Base-by-base conservation (phyloP, 2,329 filamentous ascomycete genomes). In the Emergomyces pasteurianus region DNA sequence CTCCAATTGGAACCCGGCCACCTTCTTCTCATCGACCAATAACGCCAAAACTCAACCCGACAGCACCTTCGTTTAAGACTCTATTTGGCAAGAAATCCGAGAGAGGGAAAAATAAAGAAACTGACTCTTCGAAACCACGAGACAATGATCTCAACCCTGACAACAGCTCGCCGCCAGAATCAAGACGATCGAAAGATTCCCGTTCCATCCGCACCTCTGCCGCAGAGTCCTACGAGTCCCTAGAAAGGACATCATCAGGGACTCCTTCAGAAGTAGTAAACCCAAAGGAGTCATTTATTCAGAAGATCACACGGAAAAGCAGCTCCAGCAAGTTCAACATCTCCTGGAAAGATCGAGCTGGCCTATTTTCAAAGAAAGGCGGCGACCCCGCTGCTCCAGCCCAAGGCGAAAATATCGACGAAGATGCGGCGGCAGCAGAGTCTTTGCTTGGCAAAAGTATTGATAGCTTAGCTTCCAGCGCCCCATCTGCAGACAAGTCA, bases 1-100 rank as follows among this genome's bases (percentile, higher is more conserved):
- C 82, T 3, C 83, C 84, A 0, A 96, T 97, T 65, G 92, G 92
- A 28, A 95, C 90, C 54, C 85, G 86, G 2, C 90, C 88, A 72
- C 72, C 81, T 68, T 78, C 79, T 54, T 78, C 79, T 68, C 77
- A 86, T 70, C 73, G 85, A 72, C 76, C 75, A 58, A 69, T 79
- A 47, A 78, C 86, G 74, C 68, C 84, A 54, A 81, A 82, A 67
- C 80, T 97, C 34, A 97, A 99, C 68, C 94, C 94, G 8, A 84
- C 89, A 7, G 94, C 92, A 0, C 92, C 92, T 9, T 89, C 88
- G 0, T 97, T 97, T 71, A 92, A 88, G 74, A 86, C 82, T 10
- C 82, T 86, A 43, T 83, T 94, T 62, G 83, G 85, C 67, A 75
- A 74, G 66, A 77, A 73, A 58, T 75, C 76, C 43, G 75, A 78